These are phyloP conservation scores for Moniliophthora roreri DNA, from an alignment of 1,284 basidiomycete species.

Conservation along the genomic window DNA sequence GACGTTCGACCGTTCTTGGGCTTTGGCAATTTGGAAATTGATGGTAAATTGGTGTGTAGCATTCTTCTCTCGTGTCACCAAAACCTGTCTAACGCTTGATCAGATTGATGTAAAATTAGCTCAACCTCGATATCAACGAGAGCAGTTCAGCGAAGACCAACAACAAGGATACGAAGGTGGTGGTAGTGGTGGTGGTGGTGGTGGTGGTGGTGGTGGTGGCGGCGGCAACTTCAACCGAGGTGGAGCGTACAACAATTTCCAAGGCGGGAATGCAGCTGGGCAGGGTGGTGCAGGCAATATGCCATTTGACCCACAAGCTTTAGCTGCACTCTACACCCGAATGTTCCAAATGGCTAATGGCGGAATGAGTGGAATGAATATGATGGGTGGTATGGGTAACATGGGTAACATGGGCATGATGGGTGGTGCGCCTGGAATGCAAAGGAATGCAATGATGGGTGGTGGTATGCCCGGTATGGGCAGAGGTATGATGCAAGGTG, in stretches of 20 bases:
- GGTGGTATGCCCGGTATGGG: constrained; percentile 3
- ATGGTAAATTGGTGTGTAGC: constrained; percentile 81
- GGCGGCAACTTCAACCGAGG: constrained; percentile 22
- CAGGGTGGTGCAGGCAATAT: constrained; percentile 17
- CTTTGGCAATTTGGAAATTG: constrained; percentile 84
- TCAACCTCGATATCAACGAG: constrained; percentile 82
- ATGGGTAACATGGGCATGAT: constrained; percentile 2
- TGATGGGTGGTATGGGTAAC: constrained; percentile 36
- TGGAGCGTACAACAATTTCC: constrained; percentile 19
- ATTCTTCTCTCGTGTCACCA: background rate
- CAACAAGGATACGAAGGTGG: constrained; percentile 19
- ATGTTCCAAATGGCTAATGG: constrained; percentile 77
- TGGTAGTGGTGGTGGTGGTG: constrained; percentile 10
- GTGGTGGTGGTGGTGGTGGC: constrained; percentile 10
- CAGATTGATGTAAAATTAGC: constrained; percentile 97
- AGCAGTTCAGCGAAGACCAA: constrained; percentile 28
- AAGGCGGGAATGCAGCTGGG: background rate
- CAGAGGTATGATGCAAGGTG: background rate
- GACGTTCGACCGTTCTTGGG: constrained; percentile 85
- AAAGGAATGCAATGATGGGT: constrained; percentile 2
- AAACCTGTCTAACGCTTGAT: background rate
- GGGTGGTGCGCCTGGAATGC: background rate
- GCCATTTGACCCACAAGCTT: constrained; percentile 77
- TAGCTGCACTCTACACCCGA: constrained; percentile 77
- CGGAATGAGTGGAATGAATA: constrained; percentile 30